Evolutionary conservation across 2,329 filamentous ascomycete species (phyloP), one percentile per base, ranked within the genome.

Genomic region (Alternaria gansuensis): DNA sequence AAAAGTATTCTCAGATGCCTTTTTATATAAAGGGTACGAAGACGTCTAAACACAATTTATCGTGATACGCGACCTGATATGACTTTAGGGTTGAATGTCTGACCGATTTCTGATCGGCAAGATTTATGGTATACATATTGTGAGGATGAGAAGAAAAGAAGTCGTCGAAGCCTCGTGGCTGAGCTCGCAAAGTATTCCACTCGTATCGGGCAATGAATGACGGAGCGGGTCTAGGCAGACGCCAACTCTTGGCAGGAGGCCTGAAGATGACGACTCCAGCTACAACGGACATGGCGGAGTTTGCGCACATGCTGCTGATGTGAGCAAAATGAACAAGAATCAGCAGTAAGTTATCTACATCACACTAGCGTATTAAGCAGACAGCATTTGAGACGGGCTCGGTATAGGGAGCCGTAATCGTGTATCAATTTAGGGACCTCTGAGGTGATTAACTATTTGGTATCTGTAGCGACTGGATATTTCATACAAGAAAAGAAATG

Each of bases 401-500:
- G 10, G 6, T 7, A 13, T 26, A 7, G n/a, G 17, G 55, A 56
- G 26, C 45, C 13, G 13, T 7, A 21, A 37, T 40, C 24, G 24
- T 49, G 17, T 37, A 26, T 60, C 39, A 54, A 58, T 54, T 46
- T 60, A 28, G 29, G 23, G 10, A 46, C 41, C 41, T 37, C 31
- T 23, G 41, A 45, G 26, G 29, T 28, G 14, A 40, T 34, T 4
- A 53, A 43, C 48, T 60, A 44, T 36, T 48, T 48, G 26, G 37
- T 40, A 33, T 57, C 31, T 51, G 52, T 56, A 53, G 28, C 24
- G 43, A 60, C 54, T 17, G 54, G 44, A 23, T 33, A 28, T 17
- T 39, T 36, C 14, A 28, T n/a, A 33, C 10, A 11, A 52, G 24
- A 45, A 28, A 46, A 9, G n/a, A 43, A 34, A 50, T 17, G 28